A percentile compares a stretch with the other conserved stretches of the same genome.
These are phyloP conservation scores for Hamamelis virginiana DNA, from an alignment of 164 flowering plant species.

Conservation along the genomic window DNA sequence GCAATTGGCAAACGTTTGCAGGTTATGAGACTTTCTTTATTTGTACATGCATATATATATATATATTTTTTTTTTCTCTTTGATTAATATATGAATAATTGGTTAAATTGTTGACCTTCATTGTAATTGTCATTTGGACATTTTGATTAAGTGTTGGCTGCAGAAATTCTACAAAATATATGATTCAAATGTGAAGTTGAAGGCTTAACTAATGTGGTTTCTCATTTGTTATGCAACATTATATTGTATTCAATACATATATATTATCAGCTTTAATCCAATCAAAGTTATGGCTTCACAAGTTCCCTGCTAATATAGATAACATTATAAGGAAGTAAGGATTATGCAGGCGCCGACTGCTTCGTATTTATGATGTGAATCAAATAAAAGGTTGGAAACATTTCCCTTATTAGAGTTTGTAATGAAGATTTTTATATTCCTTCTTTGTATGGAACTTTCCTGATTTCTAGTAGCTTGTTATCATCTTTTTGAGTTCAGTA, in stretches of 20 bases:
- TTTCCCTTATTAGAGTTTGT: too few relatives aligned
- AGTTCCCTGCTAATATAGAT: background rate
- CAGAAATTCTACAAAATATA: background rate
- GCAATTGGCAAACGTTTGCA: slow-evolving; percentile 94
- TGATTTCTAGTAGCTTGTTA: too few relatives aligned
- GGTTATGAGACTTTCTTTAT: slow-evolving; percentile 36
- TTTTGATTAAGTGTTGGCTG: background rate
- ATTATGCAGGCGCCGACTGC: too few relatives aligned
- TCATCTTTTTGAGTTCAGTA: too few relatives aligned
- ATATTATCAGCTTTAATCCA: background rate
- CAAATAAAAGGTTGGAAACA: too few relatives aligned
- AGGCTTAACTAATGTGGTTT: background rate
- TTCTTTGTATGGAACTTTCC: too few relatives aligned
- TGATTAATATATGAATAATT: background rate
- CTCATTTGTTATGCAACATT: background rate
- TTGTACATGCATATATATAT: slow-evolving; percentile 1
- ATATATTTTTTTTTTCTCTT: slow-evolving; percentile 5
- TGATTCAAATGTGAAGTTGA: background rate
- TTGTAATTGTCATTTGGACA: background rate
- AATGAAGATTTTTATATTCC: too few relatives aligned
- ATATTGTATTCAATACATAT: background rate
- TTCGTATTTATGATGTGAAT: too few relatives aligned
- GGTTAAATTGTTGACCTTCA: background rate
- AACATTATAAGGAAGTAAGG: background rate
- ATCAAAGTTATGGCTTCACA: background rate